Percentiles rank a stretch among this genome's conserved stretches.
Conservation (phyloP, 2,329 filamentous ascomycete genomes). For the Epichloe sp. region DNA sequence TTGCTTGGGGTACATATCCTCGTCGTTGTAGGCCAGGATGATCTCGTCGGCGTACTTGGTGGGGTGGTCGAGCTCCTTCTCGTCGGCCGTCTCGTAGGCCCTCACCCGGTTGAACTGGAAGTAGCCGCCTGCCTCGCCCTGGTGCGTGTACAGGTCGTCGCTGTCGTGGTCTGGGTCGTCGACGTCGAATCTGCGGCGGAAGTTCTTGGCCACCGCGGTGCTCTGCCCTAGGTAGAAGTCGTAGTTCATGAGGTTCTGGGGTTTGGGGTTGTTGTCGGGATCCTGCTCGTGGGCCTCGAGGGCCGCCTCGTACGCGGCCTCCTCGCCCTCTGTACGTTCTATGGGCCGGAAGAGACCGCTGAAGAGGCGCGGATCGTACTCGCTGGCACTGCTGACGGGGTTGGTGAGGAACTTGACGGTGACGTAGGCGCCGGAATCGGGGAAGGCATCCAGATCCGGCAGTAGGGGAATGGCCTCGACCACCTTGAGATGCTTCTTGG, state of each 20-base stretch:
- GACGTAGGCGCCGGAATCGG: conserved; percentile 56
- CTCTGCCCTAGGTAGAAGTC: conserved; percentile 50
- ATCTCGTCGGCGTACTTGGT: conserved; percentile 54
- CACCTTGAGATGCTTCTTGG: conserved; percentile 43
- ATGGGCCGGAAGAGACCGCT: conserved; percentile 49
- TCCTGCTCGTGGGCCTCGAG: conserved; percentile 42
- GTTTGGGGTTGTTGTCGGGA: conserved; percentile 40
- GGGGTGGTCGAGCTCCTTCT: conserved; percentile 41
- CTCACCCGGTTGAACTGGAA: conserved; percentile 51
- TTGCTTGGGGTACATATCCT: conserved; percentile 34
- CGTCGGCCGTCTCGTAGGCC: conserved; percentile 49
- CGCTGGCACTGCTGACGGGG: conserved; percentile 37
- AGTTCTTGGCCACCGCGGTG: conserved; percentile 33
- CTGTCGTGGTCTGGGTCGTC: conserved; percentile 41
- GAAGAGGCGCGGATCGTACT: conserved; percentile 49
- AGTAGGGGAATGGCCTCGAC: conserved; percentile 48
- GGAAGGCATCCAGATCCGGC: conserved; percentile 55
- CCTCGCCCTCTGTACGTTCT: conserved; percentile 40
- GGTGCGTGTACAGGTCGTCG: conserved; percentile 40
- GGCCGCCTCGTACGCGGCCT: conserved; percentile 36
- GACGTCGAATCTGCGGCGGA: conserved; percentile 48
- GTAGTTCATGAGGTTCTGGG: conserved; percentile 48
- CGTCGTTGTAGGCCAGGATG: conserved; percentile 44
- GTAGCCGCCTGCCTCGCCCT: conserved; percentile 31
- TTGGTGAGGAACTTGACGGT: conserved; percentile 57